Percentiles rank a stretch among this genome's conserved stretches.
phyloP scores from a whole-genome alignment of 2,329 filamentous ascomycete genomes.

The Aspergillus versicolor region DNA sequence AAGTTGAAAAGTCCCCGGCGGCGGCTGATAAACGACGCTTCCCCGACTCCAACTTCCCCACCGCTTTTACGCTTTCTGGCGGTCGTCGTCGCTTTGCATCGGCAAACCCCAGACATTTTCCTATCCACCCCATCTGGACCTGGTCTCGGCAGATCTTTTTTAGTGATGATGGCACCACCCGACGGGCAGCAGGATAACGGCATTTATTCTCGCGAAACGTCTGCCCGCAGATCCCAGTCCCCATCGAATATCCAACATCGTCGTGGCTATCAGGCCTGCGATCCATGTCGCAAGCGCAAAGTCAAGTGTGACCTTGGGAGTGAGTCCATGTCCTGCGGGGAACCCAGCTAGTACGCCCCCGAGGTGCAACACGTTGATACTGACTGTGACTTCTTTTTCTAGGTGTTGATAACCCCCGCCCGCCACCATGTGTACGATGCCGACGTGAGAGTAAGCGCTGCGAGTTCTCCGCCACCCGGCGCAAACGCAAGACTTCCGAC shows the following conservation, averaged over 20 bases:
- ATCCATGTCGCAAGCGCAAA: slow-evolving; percentile 50
- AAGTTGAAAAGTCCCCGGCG: slow-evolving; percentile 4
- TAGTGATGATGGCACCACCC: slow-evolving; percentile 21
- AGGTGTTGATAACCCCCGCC: slow-evolving; percentile 85
- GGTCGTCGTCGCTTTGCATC: slow-evolving; percentile 41
- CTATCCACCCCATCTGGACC: slow-evolving; percentile 16
- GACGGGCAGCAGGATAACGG: slow-evolving; percentile 16
- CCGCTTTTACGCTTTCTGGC: slow-evolving; percentile 35
- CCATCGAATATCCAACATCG: slow-evolving; percentile 40
- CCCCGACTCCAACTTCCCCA: slow-evolving; percentile 22
- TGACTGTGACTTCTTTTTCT: slow-evolving; percentile 10
- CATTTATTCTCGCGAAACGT: slow-evolving; percentile 19
- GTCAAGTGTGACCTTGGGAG: slow-evolving; percentile 51
- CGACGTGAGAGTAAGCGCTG: slow-evolving; percentile 94
- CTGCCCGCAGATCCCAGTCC: slow-evolving; percentile 31
- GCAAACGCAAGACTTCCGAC: slow-evolving; percentile 76
- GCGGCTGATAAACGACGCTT: slow-evolving; percentile 4
- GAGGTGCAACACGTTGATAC: not conserved
- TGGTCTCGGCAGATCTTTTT: slow-evolving; percentile 16
- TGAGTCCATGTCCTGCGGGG: slow-evolving; percentile 25
- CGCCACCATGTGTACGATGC: slow-evolving; percentile 91
- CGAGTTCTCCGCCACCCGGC: slow-evolving; percentile 90
- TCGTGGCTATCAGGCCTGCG: slow-evolving; percentile 50
- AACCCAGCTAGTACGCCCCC: not conserved
- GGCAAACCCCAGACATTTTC: slow-evolving; percentile 24